phyloP scores from a whole-genome alignment of 371 early-diverging fungal genomes.

The Mucor piriformis region DNA sequence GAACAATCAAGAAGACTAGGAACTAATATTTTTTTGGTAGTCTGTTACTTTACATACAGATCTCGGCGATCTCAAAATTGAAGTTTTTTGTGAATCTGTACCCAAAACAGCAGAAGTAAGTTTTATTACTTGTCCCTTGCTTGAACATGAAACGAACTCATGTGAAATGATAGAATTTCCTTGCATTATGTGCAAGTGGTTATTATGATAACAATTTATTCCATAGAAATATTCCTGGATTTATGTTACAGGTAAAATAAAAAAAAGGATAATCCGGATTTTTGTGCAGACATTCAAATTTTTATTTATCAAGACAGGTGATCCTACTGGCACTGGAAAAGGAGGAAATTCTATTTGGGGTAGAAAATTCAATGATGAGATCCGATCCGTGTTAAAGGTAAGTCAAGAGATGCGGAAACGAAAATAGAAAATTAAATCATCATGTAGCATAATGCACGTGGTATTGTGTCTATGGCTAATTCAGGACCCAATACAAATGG shows the following conservation, averaged over 20 bases:
- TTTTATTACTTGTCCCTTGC: too few relatives aligned
- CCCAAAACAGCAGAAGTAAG: slow-evolving; percentile 84
- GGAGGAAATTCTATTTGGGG: slow-evolving; percentile 92
- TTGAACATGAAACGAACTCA: too few relatives aligned
- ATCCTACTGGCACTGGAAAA: slow-evolving; percentile 88
- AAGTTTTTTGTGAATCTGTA: slow-evolving; percentile 80
- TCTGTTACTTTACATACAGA: slow-evolving; percentile 88
- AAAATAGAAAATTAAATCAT: neutral
- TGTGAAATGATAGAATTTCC: slow-evolving; percentile 74
- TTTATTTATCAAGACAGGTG: too few relatives aligned
- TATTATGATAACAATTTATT: slow-evolving; percentile 89
- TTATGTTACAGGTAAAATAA: slow-evolving; percentile 80
- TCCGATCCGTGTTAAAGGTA: slow-evolving; percentile 80
- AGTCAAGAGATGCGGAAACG: neutral
- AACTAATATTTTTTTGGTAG: slow-evolving; percentile 30
- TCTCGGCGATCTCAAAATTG: slow-evolving; percentile 91
- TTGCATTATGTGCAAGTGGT: slow-evolving; percentile 91
- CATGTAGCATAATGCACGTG: slow-evolving; percentile 86
- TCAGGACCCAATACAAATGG: slow-evolving; percentile 89
- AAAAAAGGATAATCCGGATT: neutral
- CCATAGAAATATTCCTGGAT: slow-evolving; percentile 88
- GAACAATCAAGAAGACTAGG: too few relatives aligned
- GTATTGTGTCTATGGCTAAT: slow-evolving; percentile 94
- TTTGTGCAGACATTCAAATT: slow-evolving; percentile 5
- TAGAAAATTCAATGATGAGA: slow-evolving; percentile 86